Evolutionary conservation across 805 yeast genomes (phyloP).

Genomic region (Saccharomycopsis sp.): DNA sequence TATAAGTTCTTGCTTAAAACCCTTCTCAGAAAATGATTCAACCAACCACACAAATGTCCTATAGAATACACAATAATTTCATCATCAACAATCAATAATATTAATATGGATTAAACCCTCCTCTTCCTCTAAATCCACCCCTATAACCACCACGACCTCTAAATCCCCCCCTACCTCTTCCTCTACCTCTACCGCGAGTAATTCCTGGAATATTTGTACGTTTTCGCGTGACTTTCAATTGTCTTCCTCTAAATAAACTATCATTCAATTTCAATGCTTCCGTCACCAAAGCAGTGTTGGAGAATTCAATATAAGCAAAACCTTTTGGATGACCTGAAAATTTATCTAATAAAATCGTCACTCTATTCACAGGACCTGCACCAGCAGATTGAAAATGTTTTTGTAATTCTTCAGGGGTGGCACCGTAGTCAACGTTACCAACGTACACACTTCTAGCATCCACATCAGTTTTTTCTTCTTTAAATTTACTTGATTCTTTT

Average conservation of each 20-base stretch:
- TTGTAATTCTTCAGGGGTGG: slow-evolving; percentile 76
- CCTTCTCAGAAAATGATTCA: not conserved
- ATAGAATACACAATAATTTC: not conserved
- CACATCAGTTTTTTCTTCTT: slow-evolving; percentile 52
- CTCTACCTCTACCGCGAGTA: slow-evolving; percentile 26
- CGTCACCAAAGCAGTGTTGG: slow-evolving; percentile 55
- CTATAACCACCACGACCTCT: slow-evolving; percentile 25
- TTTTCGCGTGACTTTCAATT: slow-evolving; percentile 66
- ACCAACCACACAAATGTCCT: not conserved
- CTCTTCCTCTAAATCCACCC: slow-evolving; percentile 23
- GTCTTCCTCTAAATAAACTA: slow-evolving; percentile 58
- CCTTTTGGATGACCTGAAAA: slow-evolving; percentile 80
- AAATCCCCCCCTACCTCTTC: slow-evolving; percentile 30
- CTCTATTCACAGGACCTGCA: slow-evolving; percentile 52
- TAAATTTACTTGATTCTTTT: slow-evolving; percentile 33
- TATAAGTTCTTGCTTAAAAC: too few relatives aligned
- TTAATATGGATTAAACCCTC: slow-evolving; percentile 20
- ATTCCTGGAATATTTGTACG: slow-evolving; percentile 79
- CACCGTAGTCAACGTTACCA: slow-evolving; percentile 76
- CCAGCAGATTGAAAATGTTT: slow-evolving; percentile 66
- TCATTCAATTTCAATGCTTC: slow-evolving; percentile 64
- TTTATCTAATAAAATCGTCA: slow-evolving; percentile 69
- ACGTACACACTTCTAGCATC: slow-evolving; percentile 75
- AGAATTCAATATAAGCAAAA: slow-evolving; percentile 78
- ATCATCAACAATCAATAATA: too few relatives aligned